Percentiles rank a stretch among this genome's conserved stretches.
Conservation (phyloP, 768 basidiomycete species). For the Phanerodontia chrysosporium region DNA sequence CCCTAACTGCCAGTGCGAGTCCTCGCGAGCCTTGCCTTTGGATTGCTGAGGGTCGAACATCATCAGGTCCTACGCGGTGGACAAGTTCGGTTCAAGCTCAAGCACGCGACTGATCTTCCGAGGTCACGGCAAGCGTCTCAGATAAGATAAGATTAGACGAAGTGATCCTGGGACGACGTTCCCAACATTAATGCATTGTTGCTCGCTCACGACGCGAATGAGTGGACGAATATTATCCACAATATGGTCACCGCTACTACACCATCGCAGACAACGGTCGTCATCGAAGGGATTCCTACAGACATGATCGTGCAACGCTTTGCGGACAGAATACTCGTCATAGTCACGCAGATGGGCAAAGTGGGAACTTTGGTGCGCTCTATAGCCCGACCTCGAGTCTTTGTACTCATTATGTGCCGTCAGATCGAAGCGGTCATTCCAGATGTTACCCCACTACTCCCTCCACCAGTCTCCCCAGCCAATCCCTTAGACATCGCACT, state of each 20-base stretch:
- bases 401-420: slow-evolving; percentile 8
- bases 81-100: background rate
- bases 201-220: too few species aligned
- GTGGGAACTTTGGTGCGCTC: slow-evolving; percentile 72
- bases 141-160: background rate
- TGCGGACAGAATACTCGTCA: slow-evolving; percentile 76
- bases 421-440: slow-evolving; percentile 84
- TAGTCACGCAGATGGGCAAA: slow-evolving; percentile 89
- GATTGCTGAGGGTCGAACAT: slow-evolving; percentile 32
- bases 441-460: slow-evolving; percentile 48
- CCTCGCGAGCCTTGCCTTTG: slow-evolving; percentile 53
- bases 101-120: background rate
- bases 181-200: too few species aligned
- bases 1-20: slow-evolving; percentile 51
- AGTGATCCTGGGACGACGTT: background rate
- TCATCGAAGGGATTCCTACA: slow-evolving; percentile 56
- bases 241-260: slow-evolving; percentile 14
- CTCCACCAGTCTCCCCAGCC: slow-evolving; percentile 30
- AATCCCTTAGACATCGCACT: slow-evolving; percentile 33
- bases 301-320: slow-evolving; percentile 77
- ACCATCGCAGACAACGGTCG: slow-evolving; percentile 46
- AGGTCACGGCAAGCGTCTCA: background rate
- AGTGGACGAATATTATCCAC: background rate
- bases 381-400: slow-evolving; percentile 6
- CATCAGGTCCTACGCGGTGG: slow-evolving; percentile 3